Conservation (phyloP, 192 early-diverging fungal species). For the Physocladia obscura region DNA sequence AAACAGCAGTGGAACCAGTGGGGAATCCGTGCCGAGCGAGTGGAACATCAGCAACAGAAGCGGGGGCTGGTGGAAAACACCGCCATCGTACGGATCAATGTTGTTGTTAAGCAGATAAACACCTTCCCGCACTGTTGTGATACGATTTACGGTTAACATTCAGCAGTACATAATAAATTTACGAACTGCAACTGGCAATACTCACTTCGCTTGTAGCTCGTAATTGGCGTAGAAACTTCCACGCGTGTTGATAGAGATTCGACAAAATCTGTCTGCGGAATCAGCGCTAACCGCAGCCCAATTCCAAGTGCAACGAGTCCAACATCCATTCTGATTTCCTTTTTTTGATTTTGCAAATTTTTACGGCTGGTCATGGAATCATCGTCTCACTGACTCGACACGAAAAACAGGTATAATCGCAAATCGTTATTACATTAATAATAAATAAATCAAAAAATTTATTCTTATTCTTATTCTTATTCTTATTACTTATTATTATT, state of each 20-base stretch:
- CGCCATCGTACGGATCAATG: slow-evolving; percentile 85
- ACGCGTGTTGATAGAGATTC: slow-evolving; percentile 29
- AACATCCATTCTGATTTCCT: background rate
- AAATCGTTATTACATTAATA: too few species aligned
- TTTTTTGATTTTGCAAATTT: too few species aligned
- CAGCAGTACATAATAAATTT: background rate
- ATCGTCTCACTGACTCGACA: too few species aligned
- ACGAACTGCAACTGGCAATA: background rate
- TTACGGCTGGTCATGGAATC: too few species aligned
- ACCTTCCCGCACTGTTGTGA: slow-evolving; percentile 75
- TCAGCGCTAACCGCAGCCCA: slow-evolving; percentile 28
- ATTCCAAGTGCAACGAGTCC: slow-evolving; percentile 21
- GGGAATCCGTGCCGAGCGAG: slow-evolving; percentile 39
- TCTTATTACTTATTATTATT: too few species aligned
- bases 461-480: too few species aligned
- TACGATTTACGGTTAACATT: background rate
- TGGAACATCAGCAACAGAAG: slow-evolving; percentile 74
- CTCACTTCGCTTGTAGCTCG: slow-evolving; percentile 80
- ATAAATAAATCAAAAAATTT: too few species aligned
- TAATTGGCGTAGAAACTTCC: slow-evolving; percentile 84
- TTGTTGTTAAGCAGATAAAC: slow-evolving; percentile 71
- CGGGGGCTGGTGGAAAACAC: slow-evolving; percentile 84
- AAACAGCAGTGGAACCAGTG: slow-evolving; percentile 57
- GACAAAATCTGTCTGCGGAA: slow-evolving; percentile 15
- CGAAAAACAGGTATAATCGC: too few species aligned